Percentiles rank a stretch among this genome's conserved stretches.
Evolutionary conservation across 2,329 filamentous ascomycete genomes (phyloP).

Genomic region (Trichoderma afroharzianum): DNA sequence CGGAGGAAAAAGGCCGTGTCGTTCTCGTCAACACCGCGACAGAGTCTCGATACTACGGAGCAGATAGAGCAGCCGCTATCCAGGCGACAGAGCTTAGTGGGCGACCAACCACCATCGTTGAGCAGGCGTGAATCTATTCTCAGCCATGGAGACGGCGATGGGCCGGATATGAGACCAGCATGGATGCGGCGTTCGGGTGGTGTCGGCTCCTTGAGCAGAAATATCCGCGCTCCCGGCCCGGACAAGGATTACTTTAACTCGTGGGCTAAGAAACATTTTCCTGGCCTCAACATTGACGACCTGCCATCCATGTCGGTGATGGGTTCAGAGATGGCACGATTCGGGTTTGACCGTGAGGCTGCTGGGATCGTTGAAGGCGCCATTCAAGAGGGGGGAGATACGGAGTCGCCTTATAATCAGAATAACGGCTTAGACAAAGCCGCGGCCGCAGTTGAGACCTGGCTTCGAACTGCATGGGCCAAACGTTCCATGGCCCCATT

Average conservation of each 20-base stretch:
- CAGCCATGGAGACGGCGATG: conserved; percentile 37
- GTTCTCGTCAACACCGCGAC: conserved; percentile 62
- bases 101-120: conserved; percentile 33
- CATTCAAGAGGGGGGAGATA: conserved; percentile 46
- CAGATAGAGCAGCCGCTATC: conserved; percentile 35
- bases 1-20: conserved; percentile 79
- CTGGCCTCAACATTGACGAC: conserved; percentile 68
- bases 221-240: conserved; percentile 71
- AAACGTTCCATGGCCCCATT: conserved; percentile 55
- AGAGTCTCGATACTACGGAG: conserved; percentile 54
- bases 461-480: conserved; percentile 78
- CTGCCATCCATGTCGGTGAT: conserved; percentile 64
- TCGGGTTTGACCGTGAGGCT: conserved; percentile 46
- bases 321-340: conserved; percentile 56
- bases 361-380: conserved; percentile 50
- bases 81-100: conserved; percentile 43
- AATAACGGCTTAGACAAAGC: conserved; percentile 70
- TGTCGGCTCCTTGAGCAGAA: conserved; percentile 74
- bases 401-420: conserved; percentile 40
- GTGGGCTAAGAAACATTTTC: conserved; percentile 79
- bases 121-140: conserved; percentile 35
- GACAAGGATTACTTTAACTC: conserved; percentile 80
- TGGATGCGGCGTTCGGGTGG: conserved; percentile 83
- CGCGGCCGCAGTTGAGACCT: conserved; percentile 82
- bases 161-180: conserved; percentile 41